phyloP scores from a whole-genome alignment of 495 filamentous ascomycete species.

The Bathelium albidoporum region DNA sequence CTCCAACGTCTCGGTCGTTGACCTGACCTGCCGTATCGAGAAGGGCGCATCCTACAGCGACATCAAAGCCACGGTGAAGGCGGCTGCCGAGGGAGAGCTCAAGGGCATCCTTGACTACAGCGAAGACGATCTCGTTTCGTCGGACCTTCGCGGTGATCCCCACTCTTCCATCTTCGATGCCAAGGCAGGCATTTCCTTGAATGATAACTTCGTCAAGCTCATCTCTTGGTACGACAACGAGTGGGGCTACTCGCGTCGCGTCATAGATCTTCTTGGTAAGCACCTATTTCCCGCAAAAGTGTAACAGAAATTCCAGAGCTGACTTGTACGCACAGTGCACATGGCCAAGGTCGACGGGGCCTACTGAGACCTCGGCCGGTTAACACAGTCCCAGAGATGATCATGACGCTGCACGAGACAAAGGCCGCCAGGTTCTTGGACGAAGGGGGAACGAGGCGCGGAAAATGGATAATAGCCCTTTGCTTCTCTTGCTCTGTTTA shows the following conservation, averaged over 20 bases:
- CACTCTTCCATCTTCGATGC: slow-evolving; percentile 97
- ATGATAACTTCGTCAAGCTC: slow-evolving; percentile 97
- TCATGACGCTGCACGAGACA: not conserved
- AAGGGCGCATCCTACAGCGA: slow-evolving; percentile 81
- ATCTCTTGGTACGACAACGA: slow-evolving; percentile 97
- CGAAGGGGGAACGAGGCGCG: not conserved
- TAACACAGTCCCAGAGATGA: not conserved
- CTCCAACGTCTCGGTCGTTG: slow-evolving; percentile 97
- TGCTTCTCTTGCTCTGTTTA: not conserved
- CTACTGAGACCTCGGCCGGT: slow-evolving; percentile 16
- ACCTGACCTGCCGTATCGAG: slow-evolving; percentile 88
- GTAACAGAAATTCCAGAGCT: not conserved
- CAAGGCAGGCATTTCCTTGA: slow-evolving; percentile 97
- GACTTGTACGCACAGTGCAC: slow-evolving; percentile 46
- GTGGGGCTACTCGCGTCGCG: slow-evolving; percentile 97
- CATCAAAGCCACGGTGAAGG: slow-evolving; percentile 90
- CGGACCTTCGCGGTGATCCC: slow-evolving; percentile 82
- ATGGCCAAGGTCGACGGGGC: slow-evolving; percentile 75
- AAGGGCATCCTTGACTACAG: slow-evolving; percentile 93
- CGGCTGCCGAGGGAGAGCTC: slow-evolving; percentile 68
- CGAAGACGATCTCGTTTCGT: slow-evolving; percentile 94
- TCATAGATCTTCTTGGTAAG: slow-evolving; percentile 78
- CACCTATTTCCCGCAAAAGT: too few relatives aligned
- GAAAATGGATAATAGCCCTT: not conserved
- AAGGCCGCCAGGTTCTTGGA: not conserved